Conservation (phyloP, 208 protist genomes). For the Acanthamoeba culbertsoni region DNA sequence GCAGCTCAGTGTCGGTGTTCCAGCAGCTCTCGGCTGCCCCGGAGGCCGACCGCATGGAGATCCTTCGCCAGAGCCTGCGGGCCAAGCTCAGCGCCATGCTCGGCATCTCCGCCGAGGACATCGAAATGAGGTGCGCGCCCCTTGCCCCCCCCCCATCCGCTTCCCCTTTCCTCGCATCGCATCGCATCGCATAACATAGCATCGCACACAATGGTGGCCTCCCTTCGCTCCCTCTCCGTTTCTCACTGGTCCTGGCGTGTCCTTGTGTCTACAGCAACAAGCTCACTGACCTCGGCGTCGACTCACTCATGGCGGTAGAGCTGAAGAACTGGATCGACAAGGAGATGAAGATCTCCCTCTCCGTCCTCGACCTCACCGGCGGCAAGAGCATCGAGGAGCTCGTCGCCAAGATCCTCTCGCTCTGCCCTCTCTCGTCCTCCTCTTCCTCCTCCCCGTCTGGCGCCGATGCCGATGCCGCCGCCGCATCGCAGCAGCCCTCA, state of each 20-base stretch:
- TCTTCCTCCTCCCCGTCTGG: background rate
- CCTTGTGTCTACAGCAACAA: no score
- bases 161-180: no score
- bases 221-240: no score
- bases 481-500: background rate
- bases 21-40: background rate
- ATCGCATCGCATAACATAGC: no score
- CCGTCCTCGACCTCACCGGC: conserved; percentile 60
- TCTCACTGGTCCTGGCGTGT: no score
- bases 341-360: conserved; percentile 50
- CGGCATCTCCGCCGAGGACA: conserved; percentile 42
- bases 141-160: no score
- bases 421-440: background rate
- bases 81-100: conserved; percentile 57
- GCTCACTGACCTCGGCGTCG: conserved; percentile 59
- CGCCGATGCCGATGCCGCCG: background rate
- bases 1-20: background rate
- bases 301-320: conserved; percentile 66
- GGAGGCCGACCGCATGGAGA: background rate
- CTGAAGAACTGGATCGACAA: conserved; percentile 57
- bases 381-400: conserved; percentile 54
- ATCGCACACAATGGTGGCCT: no score
- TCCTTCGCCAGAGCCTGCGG: conserved; percentile 7
- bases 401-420: conserved; percentile 3
- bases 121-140: no score